Conservation (phyloP, 106 monocot species). For the Apostasia shenzhenica region DNA sequence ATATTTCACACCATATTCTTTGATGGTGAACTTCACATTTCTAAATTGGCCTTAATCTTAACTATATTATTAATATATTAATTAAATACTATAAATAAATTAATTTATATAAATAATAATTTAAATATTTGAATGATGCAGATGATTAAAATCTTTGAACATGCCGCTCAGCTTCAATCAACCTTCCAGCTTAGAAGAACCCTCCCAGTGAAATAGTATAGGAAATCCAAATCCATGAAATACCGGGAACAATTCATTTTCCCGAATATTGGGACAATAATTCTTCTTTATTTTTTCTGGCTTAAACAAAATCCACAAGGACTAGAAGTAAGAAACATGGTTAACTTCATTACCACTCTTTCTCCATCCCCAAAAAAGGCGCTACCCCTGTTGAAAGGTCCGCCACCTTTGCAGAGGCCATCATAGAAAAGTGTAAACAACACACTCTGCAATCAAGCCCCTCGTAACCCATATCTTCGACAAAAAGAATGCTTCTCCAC, state of each 20-base stretch:
- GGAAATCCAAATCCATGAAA: slow-evolving; percentile 53
- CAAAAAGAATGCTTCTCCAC: slow-evolving; percentile 52
- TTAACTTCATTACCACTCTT: slow-evolving; percentile 44
- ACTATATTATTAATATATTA: no score
- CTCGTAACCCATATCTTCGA: slow-evolving; percentile 73
- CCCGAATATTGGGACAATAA: slow-evolving; percentile 35
- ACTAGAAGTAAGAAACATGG: slow-evolving; percentile 67
- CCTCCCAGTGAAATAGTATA: slow-evolving; percentile 55
- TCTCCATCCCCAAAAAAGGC: slow-evolving; percentile 87
- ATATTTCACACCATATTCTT: no score
- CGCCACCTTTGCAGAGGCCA: slow-evolving; percentile 53
- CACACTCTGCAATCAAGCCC: slow-evolving; percentile 73
- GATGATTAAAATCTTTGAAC: slow-evolving; percentile 33
- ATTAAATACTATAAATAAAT: no score
- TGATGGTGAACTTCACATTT: no score
- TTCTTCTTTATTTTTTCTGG: slow-evolving; percentile 24
- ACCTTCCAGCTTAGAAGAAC: slow-evolving; percentile 44
- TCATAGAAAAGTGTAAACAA: slow-evolving; percentile 65
- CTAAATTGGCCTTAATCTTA: no score
- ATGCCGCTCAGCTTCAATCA: slow-evolving; percentile 49
- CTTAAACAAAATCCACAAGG: slow-evolving; percentile 57
- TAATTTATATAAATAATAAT: no score
- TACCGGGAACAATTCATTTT: slow-evolving; percentile 67
- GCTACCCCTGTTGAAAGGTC: slow-evolving; percentile 43
- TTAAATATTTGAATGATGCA: slow-evolving; percentile 20